Evolutionary conservation across 306 rosid species (phyloP).

Genomic region (Begonia masoniana): DNA sequence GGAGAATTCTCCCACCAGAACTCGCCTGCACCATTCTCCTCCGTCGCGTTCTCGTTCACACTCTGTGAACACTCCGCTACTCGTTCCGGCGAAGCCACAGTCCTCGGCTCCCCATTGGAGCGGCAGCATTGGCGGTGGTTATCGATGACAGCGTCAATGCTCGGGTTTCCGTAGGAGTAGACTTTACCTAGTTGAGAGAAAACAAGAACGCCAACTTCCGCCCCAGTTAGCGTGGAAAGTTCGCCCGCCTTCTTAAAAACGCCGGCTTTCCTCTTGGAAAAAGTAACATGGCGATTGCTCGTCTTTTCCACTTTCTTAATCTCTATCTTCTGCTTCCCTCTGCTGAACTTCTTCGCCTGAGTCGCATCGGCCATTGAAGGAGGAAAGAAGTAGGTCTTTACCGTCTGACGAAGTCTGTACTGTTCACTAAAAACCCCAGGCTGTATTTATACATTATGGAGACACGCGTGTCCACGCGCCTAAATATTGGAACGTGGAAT

Average conservation of each 20-base stretch:
- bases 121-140: neutral
- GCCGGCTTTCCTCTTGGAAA: conserved; percentile 18
- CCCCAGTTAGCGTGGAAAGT: conserved; percentile 9
- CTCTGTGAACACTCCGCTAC: too few relatives aligned
- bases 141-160: neutral
- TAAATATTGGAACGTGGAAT: too few relatives aligned
- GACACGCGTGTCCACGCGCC: too few relatives aligned
- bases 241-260: conserved; percentile 15
- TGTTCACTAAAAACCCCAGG: too few relatives aligned
- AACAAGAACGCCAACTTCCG: neutral
- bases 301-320: conserved; percentile 12
- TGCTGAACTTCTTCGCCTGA: conserved; percentile 2
- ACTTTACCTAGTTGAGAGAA: conserved; percentile 9
- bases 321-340: conserved; percentile 7
- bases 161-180: conserved; percentile 5
- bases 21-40: too few relatives aligned
- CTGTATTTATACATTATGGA: too few relatives aligned
- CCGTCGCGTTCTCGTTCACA: too few relatives aligned
- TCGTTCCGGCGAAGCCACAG: too few relatives aligned
- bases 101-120: neutral
- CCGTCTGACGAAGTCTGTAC: too few relatives aligned
- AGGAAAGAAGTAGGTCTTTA: neutral
- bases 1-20: too few relatives aligned
- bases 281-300: conserved; percentile 14
- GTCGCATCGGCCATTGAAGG: neutral